Conservation (phyloP, 2,329 filamentous ascomycete genomes). For the Alternaria longipes region DNA sequence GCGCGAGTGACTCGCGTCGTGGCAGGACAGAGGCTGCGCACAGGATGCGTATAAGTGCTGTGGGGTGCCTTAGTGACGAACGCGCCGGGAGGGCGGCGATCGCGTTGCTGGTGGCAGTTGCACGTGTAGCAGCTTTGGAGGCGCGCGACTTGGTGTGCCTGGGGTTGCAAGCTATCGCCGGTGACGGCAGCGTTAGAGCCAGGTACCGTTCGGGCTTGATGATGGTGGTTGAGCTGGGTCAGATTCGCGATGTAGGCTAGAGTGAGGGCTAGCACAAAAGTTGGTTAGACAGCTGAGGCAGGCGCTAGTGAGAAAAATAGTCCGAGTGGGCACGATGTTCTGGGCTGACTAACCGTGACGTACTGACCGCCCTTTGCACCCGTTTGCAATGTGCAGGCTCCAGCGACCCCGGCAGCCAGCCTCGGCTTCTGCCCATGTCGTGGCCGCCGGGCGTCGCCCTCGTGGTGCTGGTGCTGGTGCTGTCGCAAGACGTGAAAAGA, state of each 20-base stretch:
- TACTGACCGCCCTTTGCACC: conserved; percentile 22
- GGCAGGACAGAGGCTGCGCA: conserved; percentile 15
- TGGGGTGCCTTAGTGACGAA: conserved; percentile 25
- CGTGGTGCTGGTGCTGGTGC: conserved; percentile 14
- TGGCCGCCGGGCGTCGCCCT: conserved; percentile 10
- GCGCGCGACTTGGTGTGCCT: conserved; percentile 34
- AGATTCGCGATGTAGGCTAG: conserved; percentile 52
- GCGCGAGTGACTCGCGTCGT: conserved; percentile 30
- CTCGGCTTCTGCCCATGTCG: conserved; percentile 9
- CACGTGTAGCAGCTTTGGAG: conserved; percentile 46
- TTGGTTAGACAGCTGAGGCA: conserved; percentile 46
- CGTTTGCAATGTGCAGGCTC: conserved; percentile 5
- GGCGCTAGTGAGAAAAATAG: conserved; percentile 31
- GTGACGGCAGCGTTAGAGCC: conserved; percentile 40
- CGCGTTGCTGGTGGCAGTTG: conserved; percentile 36
- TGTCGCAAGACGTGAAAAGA: conserved; percentile 33
- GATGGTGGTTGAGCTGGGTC: conserved; percentile 36
- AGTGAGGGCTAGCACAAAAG: conserved; percentile 32
- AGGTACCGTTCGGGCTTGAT: conserved; percentile 33
- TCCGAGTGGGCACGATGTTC: conserved; percentile 9
- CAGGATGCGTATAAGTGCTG: conserved; percentile 14
- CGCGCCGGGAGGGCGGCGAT: conserved; percentile 29
- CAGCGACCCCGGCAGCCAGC: background rate
- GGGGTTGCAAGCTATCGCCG: conserved; percentile 31
- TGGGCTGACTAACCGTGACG: conserved; percentile 32